Conservation (phyloP, 495 filamentous ascomycete genomes). For the Daldinia vernicosa region DNA sequence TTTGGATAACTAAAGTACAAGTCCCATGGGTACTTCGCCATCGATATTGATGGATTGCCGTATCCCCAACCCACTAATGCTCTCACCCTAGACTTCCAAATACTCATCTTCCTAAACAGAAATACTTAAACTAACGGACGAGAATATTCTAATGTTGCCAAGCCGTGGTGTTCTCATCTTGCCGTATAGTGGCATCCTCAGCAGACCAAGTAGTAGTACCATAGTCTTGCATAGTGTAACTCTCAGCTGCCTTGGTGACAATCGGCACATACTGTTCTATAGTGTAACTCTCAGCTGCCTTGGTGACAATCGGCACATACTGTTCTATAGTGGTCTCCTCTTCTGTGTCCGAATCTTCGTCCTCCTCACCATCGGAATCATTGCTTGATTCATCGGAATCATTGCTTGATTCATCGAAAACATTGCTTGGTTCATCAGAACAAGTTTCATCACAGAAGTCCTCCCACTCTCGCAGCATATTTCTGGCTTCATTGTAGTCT, state of each 20-base stretch:
- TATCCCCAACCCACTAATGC: background rate
- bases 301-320: background rate
- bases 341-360: too few relatives aligned
- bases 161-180: background rate
- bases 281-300: background rate
- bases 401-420: background rate
- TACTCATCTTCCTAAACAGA: background rate
- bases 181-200: background rate
- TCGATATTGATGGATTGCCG: too few relatives aligned
- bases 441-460: too few relatives aligned
- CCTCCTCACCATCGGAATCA: too few relatives aligned
- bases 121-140: background rate
- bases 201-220: background rate
- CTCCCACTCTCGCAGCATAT: slow-evolving; percentile 10
- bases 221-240: background rate
- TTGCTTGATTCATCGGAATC: background rate
- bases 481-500: background rate
- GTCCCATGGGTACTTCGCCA: too few relatives aligned
- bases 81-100: background rate
- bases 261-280: too few relatives aligned
- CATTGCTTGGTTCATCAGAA: background rate
- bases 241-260: background rate
- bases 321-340: too few relatives aligned
- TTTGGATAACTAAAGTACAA: too few relatives aligned
- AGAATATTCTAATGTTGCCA: background rate